phyloP scores from a whole-genome alignment of 2,329 filamentous ascomycete genomes.

The Juglanconis oblonga region DNA sequence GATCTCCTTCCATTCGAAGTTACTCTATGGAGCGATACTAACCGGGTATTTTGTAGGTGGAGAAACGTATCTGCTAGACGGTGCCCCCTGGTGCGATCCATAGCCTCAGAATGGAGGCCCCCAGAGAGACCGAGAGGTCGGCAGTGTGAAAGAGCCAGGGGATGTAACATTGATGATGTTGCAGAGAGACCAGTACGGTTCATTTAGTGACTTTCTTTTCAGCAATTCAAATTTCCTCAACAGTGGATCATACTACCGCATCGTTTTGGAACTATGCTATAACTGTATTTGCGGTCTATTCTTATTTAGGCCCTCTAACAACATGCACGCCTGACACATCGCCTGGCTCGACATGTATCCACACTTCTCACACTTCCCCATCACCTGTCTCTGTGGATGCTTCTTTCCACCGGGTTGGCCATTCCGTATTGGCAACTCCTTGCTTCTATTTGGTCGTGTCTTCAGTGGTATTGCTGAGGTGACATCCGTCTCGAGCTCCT shows the following conservation, averaged over 20 bases:
- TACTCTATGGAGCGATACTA: background rate
- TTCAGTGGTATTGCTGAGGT: slow-evolving; percentile 39
- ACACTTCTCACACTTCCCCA: slow-evolving; percentile 82
- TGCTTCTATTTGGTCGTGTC: slow-evolving; percentile 23
- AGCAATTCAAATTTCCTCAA: background rate
- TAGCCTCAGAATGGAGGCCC: background rate
- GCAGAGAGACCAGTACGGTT: background rate
- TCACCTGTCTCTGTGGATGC: slow-evolving; percentile 56
- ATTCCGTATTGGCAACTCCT: slow-evolving; percentile 24
- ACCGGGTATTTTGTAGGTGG: slow-evolving; percentile 39
- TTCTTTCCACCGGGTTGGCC: slow-evolving; percentile 21
- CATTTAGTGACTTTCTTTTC: background rate
- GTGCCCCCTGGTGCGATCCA: too few species aligned
- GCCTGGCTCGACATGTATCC: slow-evolving; percentile 95
- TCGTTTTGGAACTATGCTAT: slow-evolving; percentile 29
- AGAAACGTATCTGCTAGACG: slow-evolving; percentile 49
- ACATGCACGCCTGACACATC: slow-evolving; percentile 88
- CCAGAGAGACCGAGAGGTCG: slow-evolving; percentile 6
- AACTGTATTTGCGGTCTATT: slow-evolving; percentile 59
- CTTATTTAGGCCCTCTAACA: slow-evolving; percentile 90
- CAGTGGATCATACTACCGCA: background rate
- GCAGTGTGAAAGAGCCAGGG: too few species aligned
- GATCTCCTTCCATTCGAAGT: slow-evolving; percentile 21
- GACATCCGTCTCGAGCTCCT: slow-evolving; percentile 65
- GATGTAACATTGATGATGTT: background rate